Evolutionary conservation across 371 early-diverging fungal species (phyloP), one percentile per base, ranked within the genome.

Genomic region (Mucor plumbeus): DNA sequence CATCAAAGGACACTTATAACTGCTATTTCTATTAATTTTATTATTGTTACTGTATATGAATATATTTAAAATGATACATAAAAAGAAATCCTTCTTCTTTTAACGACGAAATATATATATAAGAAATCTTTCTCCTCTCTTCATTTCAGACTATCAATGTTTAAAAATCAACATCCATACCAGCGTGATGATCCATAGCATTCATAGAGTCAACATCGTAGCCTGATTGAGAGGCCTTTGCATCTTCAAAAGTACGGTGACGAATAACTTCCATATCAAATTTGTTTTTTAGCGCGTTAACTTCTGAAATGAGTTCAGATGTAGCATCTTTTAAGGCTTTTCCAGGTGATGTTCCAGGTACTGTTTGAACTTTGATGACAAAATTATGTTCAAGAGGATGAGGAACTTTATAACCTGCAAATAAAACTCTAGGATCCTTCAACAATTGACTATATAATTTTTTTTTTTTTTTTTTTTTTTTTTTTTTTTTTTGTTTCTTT

Each of bases 361-460:
- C 90, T 7, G 99, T 97, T 75, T 97, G 98, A 10, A 98, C 88
- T 73, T 95, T 96, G 59, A 99, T 80, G 21, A 94, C 75, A 54
- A 97, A 89, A 63, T 89, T 85, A 79, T 96, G 95, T 74, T 98
- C 96, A 9, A 99, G 87, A 36, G 99, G 99, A 77, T 99, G 99
- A 15, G 99, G 99, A 63, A 95, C 84, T 69, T 95, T 95, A 85
- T 99, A 99, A 55, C 97, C 99, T 17, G 97, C 95, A 86, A 99
- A 99, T 53, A 95, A 77, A 5, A 99, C 98, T 67, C 92, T 90
- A 14, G 92, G 91, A 81, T 99, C 92, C 70, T 94, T 91, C 36
- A 97, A 83, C 21, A 99, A 81, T 82, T 95, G 92, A 79, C 95
- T 95, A 60, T 5, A 38, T 38, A 11, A 17, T 3, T 9, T 38